Base-by-base conservation (phyloP, 2,329 filamentous ascomycete species). In the Epichloe baconii region DNA sequence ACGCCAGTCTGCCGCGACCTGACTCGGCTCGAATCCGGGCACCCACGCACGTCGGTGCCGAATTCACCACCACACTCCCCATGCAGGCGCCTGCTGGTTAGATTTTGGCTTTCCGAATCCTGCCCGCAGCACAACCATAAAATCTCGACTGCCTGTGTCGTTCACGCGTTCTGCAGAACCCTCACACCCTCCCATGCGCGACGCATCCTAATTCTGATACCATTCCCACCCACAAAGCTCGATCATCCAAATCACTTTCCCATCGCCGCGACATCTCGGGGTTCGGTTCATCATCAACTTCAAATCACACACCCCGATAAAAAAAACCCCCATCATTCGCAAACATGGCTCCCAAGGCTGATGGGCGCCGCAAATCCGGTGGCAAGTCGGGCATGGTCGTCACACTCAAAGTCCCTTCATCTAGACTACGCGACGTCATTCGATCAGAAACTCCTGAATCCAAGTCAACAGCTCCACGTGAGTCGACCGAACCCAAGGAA, bases 391-490 rank as follows among this genome's bases (percentile, higher is more conserved):
- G 52, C 36, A 59, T 72, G 48, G 53, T 80, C 53, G 64, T 82
- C 60, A 80, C 71, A 7, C 64, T 83, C 50, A 76, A 71, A 58
- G 68, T 82, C 47, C 60, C 74, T 21, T 66, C 78, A 42, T 62
- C 70, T 17, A 71, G 67, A 55, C 68, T 85, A 49, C 73, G 74
- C 57, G 70, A 71, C 48, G 67, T 82, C 48, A 57, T 76, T 55
- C 69, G 73, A 55, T 66, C 72, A 26, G 66, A 66, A 23, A 64
- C 68, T 42, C 54, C 67, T 54, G 69, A 73, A 54, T 67, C 73
- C 51, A 70, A 74, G 52, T 68, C 73, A 44, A 64, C 72, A 26
- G 61, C 66, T 42, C 52, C 61, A 52, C 63, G 65, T 51, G 57
- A 58, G 23, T 53, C 63, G 31, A 58, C 63, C 47, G 65, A 64